Evolutionary conservation across 2,329 filamentous ascomycete genomes (phyloP), one percentile per base, ranked within the genome.

Genomic region (Fusarium xylarioides): DNA sequence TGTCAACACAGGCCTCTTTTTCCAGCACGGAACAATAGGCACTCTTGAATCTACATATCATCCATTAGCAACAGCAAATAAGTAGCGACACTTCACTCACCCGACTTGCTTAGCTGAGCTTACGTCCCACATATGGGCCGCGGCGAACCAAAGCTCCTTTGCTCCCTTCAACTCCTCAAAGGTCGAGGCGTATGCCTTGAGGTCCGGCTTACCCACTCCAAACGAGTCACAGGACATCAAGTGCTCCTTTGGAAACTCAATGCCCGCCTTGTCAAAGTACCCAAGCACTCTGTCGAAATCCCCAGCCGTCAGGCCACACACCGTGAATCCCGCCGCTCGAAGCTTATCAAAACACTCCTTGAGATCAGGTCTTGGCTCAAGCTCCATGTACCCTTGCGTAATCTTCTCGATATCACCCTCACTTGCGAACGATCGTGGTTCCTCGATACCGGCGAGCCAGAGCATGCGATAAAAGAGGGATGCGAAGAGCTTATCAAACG

Each of bases 401-500:
- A 84, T 80, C 21, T 77, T 80, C 42, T 82, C 78, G 0, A 83
- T 74, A 46, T 88, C 85, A 5, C 82, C 83, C 3, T 84, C 82
- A 1, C 76, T 84, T 4, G 83, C 84, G 19, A 86, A 79, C 7
- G 69, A 49, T 2, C 84, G 78, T 1, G 86, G 85, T 4, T 85
- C 80, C 9, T 78, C 38, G 18, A 88, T 80, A 1, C 86, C 86
- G 0, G 83, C 78, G 44, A 85, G 81, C 71, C 77, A 82, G 19
- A 88, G 78, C 14, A 83, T 84, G 61, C 86, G 85, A 76, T 86
- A 86, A 79, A 88, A 88, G 23, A 87, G 74, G 2, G 81, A 79
- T 16, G 76, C 68, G 68, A 87, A 83, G 23, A 87, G 76, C 11
- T 82, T 78, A 32, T 79, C 81, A 77, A 85, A 88, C 12, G 80